These are phyloP conservation scores for Fusarium burgessii DNA, from an alignment of 2,329 filamentous ascomycete genomes.

Conservation along the genomic window DNA sequence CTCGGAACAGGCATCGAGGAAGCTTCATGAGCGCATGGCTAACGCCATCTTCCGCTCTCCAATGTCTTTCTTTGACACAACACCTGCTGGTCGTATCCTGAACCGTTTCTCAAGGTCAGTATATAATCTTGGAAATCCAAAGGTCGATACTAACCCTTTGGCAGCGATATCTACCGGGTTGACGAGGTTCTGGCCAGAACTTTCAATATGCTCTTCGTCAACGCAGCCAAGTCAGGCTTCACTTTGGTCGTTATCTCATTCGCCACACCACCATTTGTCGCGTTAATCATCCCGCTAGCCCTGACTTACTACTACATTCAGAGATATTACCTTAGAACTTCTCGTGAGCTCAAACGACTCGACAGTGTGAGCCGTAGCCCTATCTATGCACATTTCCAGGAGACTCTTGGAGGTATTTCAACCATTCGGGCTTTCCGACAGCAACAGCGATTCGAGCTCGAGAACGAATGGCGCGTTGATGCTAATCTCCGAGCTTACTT, in stretches of 20 bases:
- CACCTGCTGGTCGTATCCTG: constrained; percentile 93
- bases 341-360: constrained; percentile 93
- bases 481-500: constrained; percentile 95
- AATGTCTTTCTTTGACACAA: constrained; percentile 99
- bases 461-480: constrained; percentile 98
- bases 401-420: constrained; percentile 91
- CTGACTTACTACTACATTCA: constrained; percentile 92
- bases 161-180: constrained; percentile 80
- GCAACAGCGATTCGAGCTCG: constrained; percentile 84
- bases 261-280: constrained; percentile 82
- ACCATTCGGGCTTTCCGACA: constrained; percentile 97
- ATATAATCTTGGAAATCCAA: neutral
- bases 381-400: constrained; percentile 98
- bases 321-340: constrained; percentile 95
- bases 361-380: constrained; percentile 96
- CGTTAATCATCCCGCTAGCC: constrained; percentile 83
- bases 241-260: constrained; percentile 88
- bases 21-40: constrained; percentile 97
- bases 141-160: constrained; percentile 41
- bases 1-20: constrained; percentile 80
- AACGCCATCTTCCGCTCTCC: constrained; percentile 96
- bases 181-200: constrained; percentile 95
- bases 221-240: constrained; percentile 79
- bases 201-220: constrained; percentile 96
- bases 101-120: constrained; percentile 93